phyloP scores from a whole-genome alignment of 2,329 filamentous ascomycete genomes.

The Penicillium sp. region DNA sequence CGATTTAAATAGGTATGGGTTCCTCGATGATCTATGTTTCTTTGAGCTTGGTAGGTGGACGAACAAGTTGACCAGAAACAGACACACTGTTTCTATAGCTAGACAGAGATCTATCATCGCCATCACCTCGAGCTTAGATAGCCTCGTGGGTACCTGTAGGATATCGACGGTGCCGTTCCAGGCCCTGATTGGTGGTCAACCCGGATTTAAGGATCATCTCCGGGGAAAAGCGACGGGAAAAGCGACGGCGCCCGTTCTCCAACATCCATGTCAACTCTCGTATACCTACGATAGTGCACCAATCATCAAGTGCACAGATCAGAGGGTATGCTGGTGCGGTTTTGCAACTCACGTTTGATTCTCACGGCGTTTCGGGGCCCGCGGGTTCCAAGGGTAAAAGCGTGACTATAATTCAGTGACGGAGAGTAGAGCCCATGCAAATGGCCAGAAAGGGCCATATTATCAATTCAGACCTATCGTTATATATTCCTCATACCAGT shows the following conservation, averaged over 20 bases:
- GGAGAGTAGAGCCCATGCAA: too few species aligned
- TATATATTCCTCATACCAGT: too few species aligned
- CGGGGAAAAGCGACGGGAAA: slow-evolving; percentile 2
- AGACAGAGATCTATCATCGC: neutral
- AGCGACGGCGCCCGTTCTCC: slow-evolving; percentile 8
- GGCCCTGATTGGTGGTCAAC: slow-evolving; percentile 4
- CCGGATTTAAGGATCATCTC: slow-evolving; percentile 4
- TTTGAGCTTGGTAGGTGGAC: neutral
- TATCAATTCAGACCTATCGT: too few species aligned
- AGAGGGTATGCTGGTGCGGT: neutral
- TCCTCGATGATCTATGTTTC: neutral
- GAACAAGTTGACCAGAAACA: neutral
- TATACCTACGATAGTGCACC: neutral
- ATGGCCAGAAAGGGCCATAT: too few species aligned
- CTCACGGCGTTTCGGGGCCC: neutral
- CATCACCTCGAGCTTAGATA: neutral
- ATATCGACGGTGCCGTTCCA: slow-evolving; percentile 12
- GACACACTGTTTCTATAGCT: neutral
- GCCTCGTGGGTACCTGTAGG: too few species aligned
- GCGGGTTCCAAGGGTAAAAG: neutral
- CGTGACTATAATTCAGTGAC: neutral
- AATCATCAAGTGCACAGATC: neutral
- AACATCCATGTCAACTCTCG: neutral
- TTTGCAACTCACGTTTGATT: neutral
- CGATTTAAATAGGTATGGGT: neutral